phyloP scores from a whole-genome alignment of 805 yeast genomes.

The Candida bentonensis region DNA sequence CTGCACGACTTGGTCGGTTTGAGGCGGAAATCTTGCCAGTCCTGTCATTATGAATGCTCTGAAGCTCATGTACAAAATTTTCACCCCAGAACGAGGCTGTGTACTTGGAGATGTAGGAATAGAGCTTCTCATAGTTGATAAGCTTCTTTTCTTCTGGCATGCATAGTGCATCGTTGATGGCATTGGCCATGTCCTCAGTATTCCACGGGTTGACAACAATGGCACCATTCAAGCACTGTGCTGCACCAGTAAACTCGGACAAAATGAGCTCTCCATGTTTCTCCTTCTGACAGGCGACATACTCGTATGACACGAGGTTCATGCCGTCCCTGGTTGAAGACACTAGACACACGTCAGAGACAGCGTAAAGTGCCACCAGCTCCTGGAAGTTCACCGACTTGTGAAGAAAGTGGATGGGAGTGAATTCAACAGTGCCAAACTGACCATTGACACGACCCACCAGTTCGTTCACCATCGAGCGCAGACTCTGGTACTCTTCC shows the following conservation, averaged over 20 bases:
- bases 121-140: slow-evolving; percentile 70
- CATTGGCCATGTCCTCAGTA: slow-evolving; percentile 79
- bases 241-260: slow-evolving; percentile 98
- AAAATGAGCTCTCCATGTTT: slow-evolving; percentile 76
- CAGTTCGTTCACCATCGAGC: slow-evolving; percentile 89
- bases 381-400: slow-evolving; percentile 84
- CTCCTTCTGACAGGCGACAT: slow-evolving; percentile 86
- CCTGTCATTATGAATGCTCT: slow-evolving; percentile 10
- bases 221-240: slow-evolving; percentile 91
- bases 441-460: slow-evolving; percentile 95
- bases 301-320: slow-evolving; percentile 93
- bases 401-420: slow-evolving; percentile 94
- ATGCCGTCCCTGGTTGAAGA: slow-evolving; percentile 96
- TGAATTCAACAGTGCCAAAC: slow-evolving; percentile 94
- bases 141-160: slow-evolving; percentile 67
- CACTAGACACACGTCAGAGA: slow-evolving; percentile 83
- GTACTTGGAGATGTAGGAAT: slow-evolving; percentile 78
- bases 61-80: slow-evolving; percentile 76
- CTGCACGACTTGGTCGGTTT: background rate
- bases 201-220: slow-evolving; percentile 96
- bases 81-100: slow-evolving; percentile 98
- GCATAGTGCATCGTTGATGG: slow-evolving; percentile 77
- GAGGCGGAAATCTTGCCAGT: slow-evolving; percentile 7
- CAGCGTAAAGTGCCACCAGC: slow-evolving; percentile 71
- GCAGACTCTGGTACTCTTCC: slow-evolving; percentile 86